A percentile compares a stretch with the other conserved stretches of the same genome.
phyloP scores from a whole-genome alignment of 1,284 basidiomycete species.

The Cutaneotrichosporon sp. region DNA sequence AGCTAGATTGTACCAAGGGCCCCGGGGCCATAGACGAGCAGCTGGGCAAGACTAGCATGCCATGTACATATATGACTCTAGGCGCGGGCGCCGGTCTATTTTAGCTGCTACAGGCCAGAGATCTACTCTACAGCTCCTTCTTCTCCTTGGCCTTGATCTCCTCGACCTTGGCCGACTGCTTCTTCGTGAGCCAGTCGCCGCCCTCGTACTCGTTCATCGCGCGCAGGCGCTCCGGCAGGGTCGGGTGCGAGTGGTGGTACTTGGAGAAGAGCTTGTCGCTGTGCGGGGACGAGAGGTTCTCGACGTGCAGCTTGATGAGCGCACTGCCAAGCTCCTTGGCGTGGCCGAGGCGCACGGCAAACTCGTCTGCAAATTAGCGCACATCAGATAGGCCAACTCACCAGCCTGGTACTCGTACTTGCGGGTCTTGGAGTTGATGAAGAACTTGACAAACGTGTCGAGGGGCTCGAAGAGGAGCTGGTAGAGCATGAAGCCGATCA shows the following conservation, averaged over 20 bases:
- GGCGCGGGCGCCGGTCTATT: neutral
- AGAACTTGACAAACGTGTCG: constrained; percentile 73
- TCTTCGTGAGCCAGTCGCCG: constrained; percentile 17
- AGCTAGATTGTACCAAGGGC: neutral
- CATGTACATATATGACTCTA: constrained; percentile 5
- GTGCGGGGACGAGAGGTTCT: constrained; percentile 88
- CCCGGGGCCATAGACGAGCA: neutral
- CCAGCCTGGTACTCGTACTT: constrained; percentile 90
- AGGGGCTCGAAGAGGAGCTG: constrained; percentile 81
- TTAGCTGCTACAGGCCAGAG: neutral
- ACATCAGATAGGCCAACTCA: constrained; percentile 66
- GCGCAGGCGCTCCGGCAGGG: constrained; percentile 77
- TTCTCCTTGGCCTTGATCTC: constrained; percentile 16
- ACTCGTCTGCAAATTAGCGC: constrained; percentile 42
- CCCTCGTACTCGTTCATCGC: constrained; percentile 64
- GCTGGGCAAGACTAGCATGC: constrained; percentile 4
- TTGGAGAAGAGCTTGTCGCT: constrained; percentile 91
- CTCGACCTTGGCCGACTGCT: constrained; percentile 2
- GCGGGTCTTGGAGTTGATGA: constrained; percentile 76
- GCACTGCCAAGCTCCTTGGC: constrained; percentile 71
- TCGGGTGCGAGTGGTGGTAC: constrained; percentile 91
- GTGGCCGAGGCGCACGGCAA: constrained; percentile 48
- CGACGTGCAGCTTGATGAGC: constrained; percentile 78
- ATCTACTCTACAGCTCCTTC: constrained; percentile 16
- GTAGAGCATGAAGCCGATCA: constrained; percentile 87